Evolutionary conservation across 305 asterid genomes (phyloP).

Genomic region (Galium porrigens): DNA sequence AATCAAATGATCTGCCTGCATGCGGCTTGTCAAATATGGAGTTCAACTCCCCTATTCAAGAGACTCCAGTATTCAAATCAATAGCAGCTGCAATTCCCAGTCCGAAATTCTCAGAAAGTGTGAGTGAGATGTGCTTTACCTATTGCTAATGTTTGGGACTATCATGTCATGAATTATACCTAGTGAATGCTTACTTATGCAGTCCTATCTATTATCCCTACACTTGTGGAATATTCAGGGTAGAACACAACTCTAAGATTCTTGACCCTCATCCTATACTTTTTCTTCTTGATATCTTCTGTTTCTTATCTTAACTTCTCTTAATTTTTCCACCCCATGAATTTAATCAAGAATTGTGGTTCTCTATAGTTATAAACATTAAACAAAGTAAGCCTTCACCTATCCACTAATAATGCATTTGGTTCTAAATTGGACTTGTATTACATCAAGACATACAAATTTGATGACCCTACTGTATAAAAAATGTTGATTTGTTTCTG

Average conservation of each 20-base stretch:
- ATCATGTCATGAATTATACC: background rate
- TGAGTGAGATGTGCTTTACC: constrained; percentile 32
- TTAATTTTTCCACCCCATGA: background rate
- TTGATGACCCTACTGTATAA: background rate
- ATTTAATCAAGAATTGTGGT: background rate
- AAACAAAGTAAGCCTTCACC: background rate
- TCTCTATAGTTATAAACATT: background rate
- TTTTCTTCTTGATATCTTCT: background rate
- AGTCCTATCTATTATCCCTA: background rate
- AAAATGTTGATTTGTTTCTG: background rate
- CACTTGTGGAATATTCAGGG: background rate
- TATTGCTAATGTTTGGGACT: constrained; percentile 4
- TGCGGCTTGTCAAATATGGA: constrained; percentile 38
- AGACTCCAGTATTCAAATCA: constrained; percentile 81
- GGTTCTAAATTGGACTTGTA: background rate
- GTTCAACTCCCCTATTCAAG: constrained; percentile 68
- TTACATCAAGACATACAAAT: background rate
- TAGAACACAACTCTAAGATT: background rate
- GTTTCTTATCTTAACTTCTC: background rate
- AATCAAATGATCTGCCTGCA: constrained; percentile 22
- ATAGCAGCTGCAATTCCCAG: constrained; percentile 90
- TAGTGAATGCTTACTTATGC: background rate
- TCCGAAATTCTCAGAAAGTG: constrained; percentile 96
- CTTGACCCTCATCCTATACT: background rate
- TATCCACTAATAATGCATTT: background rate